These are phyloP conservation scores for Suhomyces prunicola DNA, from an alignment of 805 yeast genomes.

Conservation along the genomic window DNA sequence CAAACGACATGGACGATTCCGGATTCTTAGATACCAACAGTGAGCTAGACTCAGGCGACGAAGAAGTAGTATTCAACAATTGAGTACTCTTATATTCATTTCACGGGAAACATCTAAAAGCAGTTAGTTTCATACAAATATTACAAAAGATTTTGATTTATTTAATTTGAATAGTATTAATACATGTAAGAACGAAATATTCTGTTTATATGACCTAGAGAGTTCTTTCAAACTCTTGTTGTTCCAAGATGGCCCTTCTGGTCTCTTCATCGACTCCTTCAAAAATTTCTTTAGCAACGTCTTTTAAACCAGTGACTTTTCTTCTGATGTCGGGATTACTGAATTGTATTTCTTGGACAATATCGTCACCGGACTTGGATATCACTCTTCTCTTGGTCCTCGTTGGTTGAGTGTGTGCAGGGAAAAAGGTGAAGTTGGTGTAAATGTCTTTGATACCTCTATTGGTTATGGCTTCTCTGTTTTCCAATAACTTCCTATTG, in stretches of 20 bases:
- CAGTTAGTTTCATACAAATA: background rate
- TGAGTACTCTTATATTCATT: background rate
- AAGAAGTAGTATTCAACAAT: slow-evolving; percentile 11
- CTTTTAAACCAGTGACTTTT: slow-evolving; percentile 61
- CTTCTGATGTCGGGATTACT: slow-evolving; percentile 45
- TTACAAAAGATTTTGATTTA: background rate
- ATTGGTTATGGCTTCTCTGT: slow-evolving; percentile 52
- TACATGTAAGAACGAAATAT: slow-evolving; percentile 7
- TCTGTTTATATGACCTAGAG: slow-evolving; percentile 1
- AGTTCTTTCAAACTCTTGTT: slow-evolving; percentile 49
- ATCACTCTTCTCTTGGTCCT: slow-evolving; percentile 29
- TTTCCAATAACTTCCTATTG: slow-evolving; percentile 58
- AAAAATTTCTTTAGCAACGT: slow-evolving; percentile 57
- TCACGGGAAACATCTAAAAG: background rate
- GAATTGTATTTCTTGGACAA: slow-evolving; percentile 46
- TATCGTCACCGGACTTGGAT: slow-evolving; percentile 23
- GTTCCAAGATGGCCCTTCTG: slow-evolving; percentile 58
- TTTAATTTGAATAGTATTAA: background rate
- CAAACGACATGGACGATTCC: slow-evolving; percentile 9
- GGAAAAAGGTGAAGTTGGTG: slow-evolving; percentile 77
- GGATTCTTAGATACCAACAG: slow-evolving; percentile 10
- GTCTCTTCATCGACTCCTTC: slow-evolving; percentile 53
- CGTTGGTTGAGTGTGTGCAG: slow-evolving; percentile 72
- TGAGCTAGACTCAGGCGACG: slow-evolving; percentile 15
- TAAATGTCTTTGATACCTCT: slow-evolving; percentile 75